Percentiles rank a stretch among this genome's conserved stretches.
Conservation (phyloP, 441 rosid species). For the Euphorbia corollata region DNA sequence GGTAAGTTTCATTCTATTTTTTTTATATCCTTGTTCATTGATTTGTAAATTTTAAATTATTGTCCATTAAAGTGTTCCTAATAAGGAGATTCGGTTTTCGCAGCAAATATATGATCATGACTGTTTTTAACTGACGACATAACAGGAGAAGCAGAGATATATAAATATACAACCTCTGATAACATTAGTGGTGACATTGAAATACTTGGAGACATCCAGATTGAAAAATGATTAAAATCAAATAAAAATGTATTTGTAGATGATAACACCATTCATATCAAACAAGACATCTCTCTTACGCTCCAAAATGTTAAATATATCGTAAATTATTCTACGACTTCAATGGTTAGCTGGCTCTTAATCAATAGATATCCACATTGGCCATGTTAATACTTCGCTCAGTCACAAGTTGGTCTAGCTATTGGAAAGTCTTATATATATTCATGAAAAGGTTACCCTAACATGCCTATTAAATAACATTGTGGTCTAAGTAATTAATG, state of each 20-base stretch:
- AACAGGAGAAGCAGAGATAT: slow-evolving; percentile 90
- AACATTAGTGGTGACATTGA: slow-evolving; percentile 75
- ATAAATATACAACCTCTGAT: slow-evolving; percentile 81
- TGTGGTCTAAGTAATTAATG: too few relatives aligned
- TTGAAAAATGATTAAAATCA: slow-evolving; percentile 82
- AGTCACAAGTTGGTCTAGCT: too few relatives aligned
- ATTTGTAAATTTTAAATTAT: background rate
- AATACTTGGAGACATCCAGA: slow-evolving; percentile 81
- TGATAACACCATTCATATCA: slow-evolving; percentile 71
- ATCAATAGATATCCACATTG: slow-evolving; percentile 52
- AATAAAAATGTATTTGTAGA: slow-evolving; percentile 65
- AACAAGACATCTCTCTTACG: slow-evolving; percentile 50
- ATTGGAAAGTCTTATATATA: too few relatives aligned
- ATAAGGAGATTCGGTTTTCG: slow-evolving; percentile 8
- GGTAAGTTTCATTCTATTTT: slow-evolving; percentile 35
- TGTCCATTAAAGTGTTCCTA: background rate
- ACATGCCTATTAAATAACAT: too few relatives aligned
- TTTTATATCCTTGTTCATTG: background rate
- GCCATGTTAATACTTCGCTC: too few relatives aligned
- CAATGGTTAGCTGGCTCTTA: slow-evolving; percentile 73
- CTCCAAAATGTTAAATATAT: slow-evolving; percentile 94
- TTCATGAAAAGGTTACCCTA: too few relatives aligned
- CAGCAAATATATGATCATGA: slow-evolving; percentile 77
- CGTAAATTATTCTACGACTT: slow-evolving; percentile 49
- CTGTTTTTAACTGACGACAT: slow-evolving; percentile 80